Conservation (phyloP, 139 green algal genomes). For the Coelastrella sp. region DNA sequence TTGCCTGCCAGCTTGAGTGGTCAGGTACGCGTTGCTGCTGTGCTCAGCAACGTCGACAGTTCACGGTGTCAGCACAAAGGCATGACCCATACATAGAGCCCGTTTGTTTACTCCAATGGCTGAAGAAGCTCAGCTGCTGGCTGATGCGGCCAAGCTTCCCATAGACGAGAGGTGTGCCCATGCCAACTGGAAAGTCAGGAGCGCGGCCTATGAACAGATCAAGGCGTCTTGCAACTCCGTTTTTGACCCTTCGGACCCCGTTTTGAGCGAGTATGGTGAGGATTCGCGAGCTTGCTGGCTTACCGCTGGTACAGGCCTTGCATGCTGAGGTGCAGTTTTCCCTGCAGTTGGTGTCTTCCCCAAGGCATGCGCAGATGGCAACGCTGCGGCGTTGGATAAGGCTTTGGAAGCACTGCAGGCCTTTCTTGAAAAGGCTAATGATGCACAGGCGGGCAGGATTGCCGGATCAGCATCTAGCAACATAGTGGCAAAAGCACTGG, state of each 20-base stretch:
- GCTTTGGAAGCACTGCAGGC: slow-evolving; percentile 85
- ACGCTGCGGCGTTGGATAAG: slow-evolving; percentile 93
- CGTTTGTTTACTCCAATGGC: slow-evolving; percentile 33
- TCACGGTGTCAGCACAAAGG: background rate
- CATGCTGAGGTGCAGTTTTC: background rate
- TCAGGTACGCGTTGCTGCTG: no score
- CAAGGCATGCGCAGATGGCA: slow-evolving; percentile 88
- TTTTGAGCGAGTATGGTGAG: slow-evolving; percentile 79
- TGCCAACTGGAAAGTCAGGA: slow-evolving; percentile 93
- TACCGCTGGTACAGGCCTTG: background rate
- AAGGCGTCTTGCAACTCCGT: slow-evolving; percentile 64
- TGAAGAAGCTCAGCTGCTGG: slow-evolving; percentile 77
- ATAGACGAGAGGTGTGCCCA: slow-evolving; percentile 77
- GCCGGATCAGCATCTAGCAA: slow-evolving; percentile 51
- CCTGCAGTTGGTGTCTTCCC: slow-evolving; percentile 81
- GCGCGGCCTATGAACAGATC: slow-evolving; percentile 86
- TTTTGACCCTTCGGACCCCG: slow-evolving; percentile 73
- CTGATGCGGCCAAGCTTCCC: slow-evolving; percentile 75
- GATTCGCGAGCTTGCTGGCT: background rate
- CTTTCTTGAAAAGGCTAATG: slow-evolving; percentile 72
- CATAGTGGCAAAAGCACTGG: slow-evolving; percentile 87
- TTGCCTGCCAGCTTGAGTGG: no score
- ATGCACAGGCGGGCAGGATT: slow-evolving; percentile 46
- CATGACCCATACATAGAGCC: background rate
- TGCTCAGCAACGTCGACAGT: no score